Evolutionary conservation across 768 basidiomycete species (phyloP).

Genomic region (Podaxis mareebaensis): DNA sequence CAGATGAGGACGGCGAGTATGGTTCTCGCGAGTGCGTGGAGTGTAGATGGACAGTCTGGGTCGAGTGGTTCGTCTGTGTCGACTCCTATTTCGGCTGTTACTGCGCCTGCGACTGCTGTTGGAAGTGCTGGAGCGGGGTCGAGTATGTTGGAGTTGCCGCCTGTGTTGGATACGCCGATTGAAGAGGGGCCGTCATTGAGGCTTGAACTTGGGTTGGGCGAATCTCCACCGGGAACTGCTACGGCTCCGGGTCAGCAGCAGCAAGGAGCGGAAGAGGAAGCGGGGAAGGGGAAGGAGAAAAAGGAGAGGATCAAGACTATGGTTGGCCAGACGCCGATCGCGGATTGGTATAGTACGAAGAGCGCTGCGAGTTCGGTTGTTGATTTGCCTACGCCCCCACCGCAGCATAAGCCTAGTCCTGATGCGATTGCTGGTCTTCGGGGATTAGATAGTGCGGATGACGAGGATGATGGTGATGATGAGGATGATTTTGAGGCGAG

Average conservation of each 20-base stretch:
- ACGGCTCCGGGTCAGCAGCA: neutral
- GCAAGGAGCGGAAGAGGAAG: neutral
- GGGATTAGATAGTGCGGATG: neutral
- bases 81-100: constrained; percentile 54
- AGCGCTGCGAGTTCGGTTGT: constrained; percentile 25
- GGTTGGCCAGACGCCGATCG: constrained; percentile 36
- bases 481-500: constrained; percentile 14
- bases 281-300: constrained; percentile 17
- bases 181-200: constrained; percentile 52
- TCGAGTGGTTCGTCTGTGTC: constrained; percentile 52
- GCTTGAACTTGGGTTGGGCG: constrained; percentile 35
- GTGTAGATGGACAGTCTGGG: constrained; percentile 29
- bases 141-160: constrained; percentile 45
- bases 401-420: neutral
- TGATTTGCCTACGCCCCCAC: constrained; percentile 13
- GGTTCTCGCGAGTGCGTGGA: constrained; percentile 10
- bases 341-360: constrained; percentile 32
- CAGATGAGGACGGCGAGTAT: constrained; percentile 11
- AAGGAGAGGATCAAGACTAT: constrained; percentile 17
- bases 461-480: neutral
- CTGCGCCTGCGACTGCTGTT: constrained; percentile 46
- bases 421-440: neutral
- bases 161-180: constrained; percentile 61
- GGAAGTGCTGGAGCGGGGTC: constrained; percentile 12
- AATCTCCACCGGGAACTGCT: constrained; percentile 31